Evolutionary conservation across 768 basidiomycete genomes (phyloP).

Genomic region (Agaricus sinodeliciosus): DNA sequence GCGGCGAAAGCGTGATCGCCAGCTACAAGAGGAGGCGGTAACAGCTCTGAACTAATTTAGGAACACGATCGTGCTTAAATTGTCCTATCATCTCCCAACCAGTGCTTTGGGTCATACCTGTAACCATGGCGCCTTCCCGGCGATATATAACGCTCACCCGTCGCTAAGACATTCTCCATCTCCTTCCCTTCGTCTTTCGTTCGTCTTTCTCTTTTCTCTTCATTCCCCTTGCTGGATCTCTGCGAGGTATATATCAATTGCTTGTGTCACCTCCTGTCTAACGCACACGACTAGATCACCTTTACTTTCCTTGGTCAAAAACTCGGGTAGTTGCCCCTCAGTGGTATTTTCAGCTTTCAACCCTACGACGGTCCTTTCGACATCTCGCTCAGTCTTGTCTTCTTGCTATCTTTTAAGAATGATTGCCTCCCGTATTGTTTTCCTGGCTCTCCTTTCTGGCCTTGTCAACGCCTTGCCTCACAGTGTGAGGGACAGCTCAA

Average conservation of each 20-base stretch:
- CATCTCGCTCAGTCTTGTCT: conserved; percentile 40
- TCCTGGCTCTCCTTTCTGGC: conserved; percentile 47
- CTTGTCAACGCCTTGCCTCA: conserved; percentile 43
- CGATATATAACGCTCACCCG: conserved; percentile 18
- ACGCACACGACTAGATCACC: conserved; percentile 34
- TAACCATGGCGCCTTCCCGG: conserved; percentile 28
- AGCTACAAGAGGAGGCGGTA: not conserved
- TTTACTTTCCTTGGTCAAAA: conserved; percentile 64
- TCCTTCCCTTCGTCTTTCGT: conserved; percentile 19
- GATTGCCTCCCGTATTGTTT: conserved; percentile 53
- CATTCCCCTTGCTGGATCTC: conserved; percentile 48
- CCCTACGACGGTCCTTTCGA: conserved; percentile 29
- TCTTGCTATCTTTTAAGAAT: conserved; percentile 41
- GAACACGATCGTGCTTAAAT: not conserved
- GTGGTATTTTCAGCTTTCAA: conserved; percentile 49
- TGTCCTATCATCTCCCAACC: conserved; percentile 6
- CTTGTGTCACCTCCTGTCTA: conserved; percentile 6
- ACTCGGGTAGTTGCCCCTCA: conserved; percentile 47
- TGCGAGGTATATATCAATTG: conserved; percentile 34
- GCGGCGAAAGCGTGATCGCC: too few relatives aligned
- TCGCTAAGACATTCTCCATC: conserved; percentile 10
- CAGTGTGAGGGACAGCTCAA: conserved; percentile 32
- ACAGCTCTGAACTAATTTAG: conserved; percentile 1
- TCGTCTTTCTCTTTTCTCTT: conserved; percentile 16
- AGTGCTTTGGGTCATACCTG: conserved; percentile 17